These are phyloP conservation scores for Przewalskia tangutica DNA, from an alignment of 257 asterid genomes.

Conservation along the genomic window DNA sequence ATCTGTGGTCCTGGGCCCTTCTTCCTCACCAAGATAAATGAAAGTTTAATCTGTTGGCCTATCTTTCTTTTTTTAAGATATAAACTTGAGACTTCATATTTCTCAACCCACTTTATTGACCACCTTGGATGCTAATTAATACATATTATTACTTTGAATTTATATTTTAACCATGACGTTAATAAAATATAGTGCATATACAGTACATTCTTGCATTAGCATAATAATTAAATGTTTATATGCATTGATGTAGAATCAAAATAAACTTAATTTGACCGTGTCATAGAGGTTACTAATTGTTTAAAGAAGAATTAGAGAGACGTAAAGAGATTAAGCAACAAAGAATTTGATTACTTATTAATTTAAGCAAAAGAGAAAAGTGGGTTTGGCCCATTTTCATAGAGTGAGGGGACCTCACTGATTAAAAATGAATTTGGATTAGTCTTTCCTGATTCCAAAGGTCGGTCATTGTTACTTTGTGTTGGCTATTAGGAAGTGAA, in stretches of 20 bases:
- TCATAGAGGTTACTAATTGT: background rate
- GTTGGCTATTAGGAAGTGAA: background rate
- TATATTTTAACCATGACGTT: background rate
- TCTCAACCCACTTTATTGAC: no score
- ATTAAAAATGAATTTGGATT: background rate
- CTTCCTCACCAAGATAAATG: no score
- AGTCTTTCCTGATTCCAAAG: conserved; percentile 32
- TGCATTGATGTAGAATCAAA: background rate
- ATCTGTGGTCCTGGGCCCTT: no score
- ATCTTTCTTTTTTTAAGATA: no score
- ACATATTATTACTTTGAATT: no score
- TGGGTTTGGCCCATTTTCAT: conserved; percentile 25
- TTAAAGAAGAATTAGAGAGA: background rate
- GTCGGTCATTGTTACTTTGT: conserved; percentile 7
- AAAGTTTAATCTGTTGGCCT: no score
- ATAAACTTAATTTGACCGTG: background rate
- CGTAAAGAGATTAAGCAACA: background rate
- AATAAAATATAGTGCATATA: background rate
- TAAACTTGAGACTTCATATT: no score
- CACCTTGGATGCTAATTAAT: no score
- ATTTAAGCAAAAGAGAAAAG: background rate
- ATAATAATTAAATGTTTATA: background rate
- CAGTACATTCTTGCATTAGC: background rate
- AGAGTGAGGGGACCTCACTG: conserved; percentile 24
- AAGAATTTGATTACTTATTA: background rate